Percentiles rank a stretch among this genome's conserved stretches.
phyloP scores from a whole-genome alignment of 1,284 basidiomycete species.

The Sparassis latifolia region DNA sequence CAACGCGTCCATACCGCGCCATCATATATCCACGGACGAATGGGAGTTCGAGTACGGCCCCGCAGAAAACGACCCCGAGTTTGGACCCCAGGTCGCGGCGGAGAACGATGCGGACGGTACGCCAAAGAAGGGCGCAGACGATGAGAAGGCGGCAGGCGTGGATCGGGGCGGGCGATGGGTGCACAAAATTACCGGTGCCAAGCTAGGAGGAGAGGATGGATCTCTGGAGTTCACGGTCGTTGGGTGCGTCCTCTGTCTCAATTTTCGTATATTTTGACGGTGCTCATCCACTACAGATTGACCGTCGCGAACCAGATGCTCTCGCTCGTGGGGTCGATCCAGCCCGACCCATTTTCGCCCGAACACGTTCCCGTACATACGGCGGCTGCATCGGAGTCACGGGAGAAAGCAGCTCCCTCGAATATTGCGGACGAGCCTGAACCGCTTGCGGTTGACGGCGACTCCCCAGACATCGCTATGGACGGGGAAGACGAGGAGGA shows the following conservation, averaged over 20 bases:
- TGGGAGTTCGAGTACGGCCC: slow-evolving; percentile 88
- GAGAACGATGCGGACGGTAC: slow-evolving; percentile 11
- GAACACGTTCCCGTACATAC: slow-evolving; percentile 39
- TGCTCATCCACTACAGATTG: slow-evolving; percentile 43
- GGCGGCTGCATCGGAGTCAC: slow-evolving; percentile 8
- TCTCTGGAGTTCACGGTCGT: slow-evolving; percentile 85
- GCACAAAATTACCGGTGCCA: slow-evolving; percentile 61
- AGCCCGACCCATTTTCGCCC: slow-evolving; percentile 78
- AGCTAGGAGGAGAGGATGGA: slow-evolving; percentile 68
- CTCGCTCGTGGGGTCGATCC: slow-evolving; percentile 86
- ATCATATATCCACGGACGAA: slow-evolving; percentile 78
- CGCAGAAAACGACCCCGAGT: slow-evolving; percentile 71
- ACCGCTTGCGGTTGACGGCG: slow-evolving; percentile 6
- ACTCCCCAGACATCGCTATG: slow-evolving; percentile 20
- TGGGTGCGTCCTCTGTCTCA: slow-evolving; percentile 48
- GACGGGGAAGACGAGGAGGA: slow-evolving; percentile 21
- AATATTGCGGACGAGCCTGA: not conserved
- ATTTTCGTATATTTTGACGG: not conserved
- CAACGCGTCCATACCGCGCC: slow-evolving; percentile 92
- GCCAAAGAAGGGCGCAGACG: slow-evolving; percentile 23
- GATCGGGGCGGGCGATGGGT: slow-evolving; percentile 76
- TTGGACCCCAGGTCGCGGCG: slow-evolving; percentile 32
- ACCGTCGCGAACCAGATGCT: slow-evolving; percentile 95
- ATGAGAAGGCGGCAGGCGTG: slow-evolving; percentile 25
- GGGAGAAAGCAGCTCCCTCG: not conserved